Evolutionary conservation across 495 filamentous ascomycete genomes (phyloP).

Genomic region (Penicillium psychrofluorescens): DNA sequence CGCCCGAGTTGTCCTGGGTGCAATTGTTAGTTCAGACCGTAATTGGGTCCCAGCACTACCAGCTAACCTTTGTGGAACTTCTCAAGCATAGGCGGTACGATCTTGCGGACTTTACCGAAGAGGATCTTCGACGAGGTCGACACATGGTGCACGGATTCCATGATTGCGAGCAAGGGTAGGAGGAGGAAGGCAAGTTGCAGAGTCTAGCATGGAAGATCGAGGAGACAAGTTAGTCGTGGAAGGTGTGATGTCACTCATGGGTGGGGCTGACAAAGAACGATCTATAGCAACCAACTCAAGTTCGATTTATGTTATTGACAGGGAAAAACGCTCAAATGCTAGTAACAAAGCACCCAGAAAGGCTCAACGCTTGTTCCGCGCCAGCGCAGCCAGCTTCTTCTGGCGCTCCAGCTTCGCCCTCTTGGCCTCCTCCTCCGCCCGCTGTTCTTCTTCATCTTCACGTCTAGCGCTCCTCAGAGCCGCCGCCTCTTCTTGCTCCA

Average conservation of each 20-base stretch:
- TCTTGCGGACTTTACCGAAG: conserved; percentile 74
- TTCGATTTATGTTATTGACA: conserved; percentile 17
- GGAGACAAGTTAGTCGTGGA: too few species aligned
- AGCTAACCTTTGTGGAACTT: conserved; percentile 88
- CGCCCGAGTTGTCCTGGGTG: conserved; percentile 77
- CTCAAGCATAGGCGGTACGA: conserved; percentile 91
- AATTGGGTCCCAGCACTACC: background rate
- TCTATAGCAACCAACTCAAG: too few species aligned
- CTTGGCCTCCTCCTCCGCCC: conserved; percentile 46
- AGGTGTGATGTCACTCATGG: conserved; percentile 37
- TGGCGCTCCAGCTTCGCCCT: conserved; percentile 50
- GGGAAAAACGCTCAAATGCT: conserved; percentile 32
- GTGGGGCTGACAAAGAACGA: conserved; percentile 21
- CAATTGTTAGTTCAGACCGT: background rate
- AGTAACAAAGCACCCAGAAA: background rate
- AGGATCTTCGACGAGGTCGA: conserved; percentile 60
- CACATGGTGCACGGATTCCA: conserved; percentile 43
- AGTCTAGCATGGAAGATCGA: background rate
- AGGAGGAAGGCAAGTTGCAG: conserved; percentile 6
- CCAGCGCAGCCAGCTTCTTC: conserved; percentile 41
- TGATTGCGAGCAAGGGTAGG: conserved; percentile 2
- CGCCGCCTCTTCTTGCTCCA: conserved; percentile 49
- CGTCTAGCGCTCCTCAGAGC: conserved; percentile 43
- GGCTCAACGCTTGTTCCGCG: conserved; percentile 23
- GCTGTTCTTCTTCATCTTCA: conserved; percentile 54